Evolutionary conservation across 2,329 filamentous ascomycete genomes (phyloP).

Genomic region (Falciphora oryzae): DNA sequence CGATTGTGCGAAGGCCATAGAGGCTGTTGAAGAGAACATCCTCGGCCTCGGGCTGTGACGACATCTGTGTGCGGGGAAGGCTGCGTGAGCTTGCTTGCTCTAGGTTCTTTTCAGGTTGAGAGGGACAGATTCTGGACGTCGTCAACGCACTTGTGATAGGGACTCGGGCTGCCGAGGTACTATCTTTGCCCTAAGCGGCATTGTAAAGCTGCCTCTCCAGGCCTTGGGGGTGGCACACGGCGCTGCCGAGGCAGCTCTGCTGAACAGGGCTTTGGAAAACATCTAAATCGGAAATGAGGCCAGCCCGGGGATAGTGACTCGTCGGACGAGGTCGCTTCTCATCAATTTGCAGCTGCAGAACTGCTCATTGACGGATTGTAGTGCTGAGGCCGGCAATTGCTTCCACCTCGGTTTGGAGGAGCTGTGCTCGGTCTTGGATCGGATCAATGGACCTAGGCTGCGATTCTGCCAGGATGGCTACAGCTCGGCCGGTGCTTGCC

Average conservation of each 20-base stretch:
- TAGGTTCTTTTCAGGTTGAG: background rate
- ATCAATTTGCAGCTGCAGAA: background rate
- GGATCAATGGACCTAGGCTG: background rate
- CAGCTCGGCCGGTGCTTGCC: background rate
- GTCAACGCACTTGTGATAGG: conserved; percentile 42
- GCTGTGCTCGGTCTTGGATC: background rate
- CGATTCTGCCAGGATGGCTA: background rate
- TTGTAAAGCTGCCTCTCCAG: conserved; percentile 39
- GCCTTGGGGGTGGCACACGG: conserved; percentile 21
- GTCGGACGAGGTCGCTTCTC: background rate
- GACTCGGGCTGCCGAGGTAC: conserved; percentile 50
- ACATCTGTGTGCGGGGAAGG: conserved; percentile 27
- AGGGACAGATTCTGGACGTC: background rate
- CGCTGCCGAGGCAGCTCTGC: conserved; percentile 48
- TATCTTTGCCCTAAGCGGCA: conserved; percentile 79
- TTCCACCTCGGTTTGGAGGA: background rate
- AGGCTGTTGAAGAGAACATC: conserved; percentile 89
- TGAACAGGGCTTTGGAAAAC: conserved; percentile 49
- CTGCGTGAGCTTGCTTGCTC: background rate
- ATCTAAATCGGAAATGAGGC: conserved; percentile 35
- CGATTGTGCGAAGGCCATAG: conserved; percentile 85
- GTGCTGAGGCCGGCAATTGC: background rate
- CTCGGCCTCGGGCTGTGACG: conserved; percentile 54
- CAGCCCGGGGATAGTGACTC: background rate
- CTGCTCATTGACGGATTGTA: background rate